Evolutionary conservation across 2,329 filamentous ascomycete species (phyloP), one percentile per base, ranked within the genome.

Genomic region (Aspergillus sp.): DNA sequence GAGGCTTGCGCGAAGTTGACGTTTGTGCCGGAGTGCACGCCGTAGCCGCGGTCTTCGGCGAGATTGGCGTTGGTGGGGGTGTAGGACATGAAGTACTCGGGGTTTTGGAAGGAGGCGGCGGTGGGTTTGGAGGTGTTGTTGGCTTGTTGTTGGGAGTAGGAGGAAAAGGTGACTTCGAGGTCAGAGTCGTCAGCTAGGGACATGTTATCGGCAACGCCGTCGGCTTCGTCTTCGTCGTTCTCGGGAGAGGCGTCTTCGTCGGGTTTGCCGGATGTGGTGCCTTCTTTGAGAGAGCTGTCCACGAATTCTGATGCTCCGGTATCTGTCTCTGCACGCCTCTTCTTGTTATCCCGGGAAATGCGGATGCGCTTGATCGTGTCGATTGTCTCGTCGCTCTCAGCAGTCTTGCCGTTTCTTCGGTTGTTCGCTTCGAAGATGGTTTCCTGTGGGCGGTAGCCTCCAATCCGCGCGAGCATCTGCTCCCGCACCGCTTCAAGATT

Each of bases 51-150:
- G 64, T 96, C 90, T 71, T 97, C 91, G 45, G 86, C 88, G 4
- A 86, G 77, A 66, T 91, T 93, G 58, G 81, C 79, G 38, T 83
- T 83, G 52, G 86, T 84, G 0, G 93, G 93, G 1, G 83, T 88
- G 76, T 98, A 98, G 7, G 88, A 87, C 90, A 98, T 97, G 82
- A 94, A 98, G 58, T 93, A 82, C 41, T 96, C 90, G 0, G 84
- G 80, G 65, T 96, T 90, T 63, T 88, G 83, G 78, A 83, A 95
- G 41, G 83, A 79, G 10, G 71, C 48, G 37, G 63, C 49, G 44
- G 52, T 80, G 60, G 73, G 80, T 67, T 74, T 80, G 63, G 68
- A 82, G 66, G 71, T 74, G 33, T 72, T 72, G 41, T 53, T 73
- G 72, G 60, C 72, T 56, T 76, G 70, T 56, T 76, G 70, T 56